Conservation (phyloP, 805 yeast species). For the Saccharomycopsis guyanensis region DNA sequence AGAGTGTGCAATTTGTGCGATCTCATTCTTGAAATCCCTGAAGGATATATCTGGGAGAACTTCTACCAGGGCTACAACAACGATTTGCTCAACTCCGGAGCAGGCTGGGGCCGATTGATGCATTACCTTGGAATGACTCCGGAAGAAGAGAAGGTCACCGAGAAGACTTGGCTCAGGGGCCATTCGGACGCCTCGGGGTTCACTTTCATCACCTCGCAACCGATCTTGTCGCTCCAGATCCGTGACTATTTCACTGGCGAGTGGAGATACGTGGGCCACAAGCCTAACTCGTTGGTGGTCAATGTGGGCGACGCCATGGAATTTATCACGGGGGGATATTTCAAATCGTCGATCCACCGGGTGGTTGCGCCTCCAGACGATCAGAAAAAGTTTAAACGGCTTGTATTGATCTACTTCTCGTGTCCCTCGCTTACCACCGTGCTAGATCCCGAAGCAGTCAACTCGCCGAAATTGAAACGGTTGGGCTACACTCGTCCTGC, state of each 20-base stretch:
- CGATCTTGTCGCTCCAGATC: conserved; percentile 34
- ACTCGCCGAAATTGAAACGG: conserved; percentile 24
- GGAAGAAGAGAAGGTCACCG: conserved; percentile 28
- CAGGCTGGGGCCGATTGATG: conserved; percentile 33
- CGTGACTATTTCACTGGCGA: conserved; percentile 30
- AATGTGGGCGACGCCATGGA: conserved; percentile 36
- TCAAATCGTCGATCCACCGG: conserved; percentile 30
- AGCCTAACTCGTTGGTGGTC: conserved; percentile 33
- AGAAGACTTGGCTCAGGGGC: conserved; percentile 37
- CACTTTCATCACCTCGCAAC: conserved; percentile 34
- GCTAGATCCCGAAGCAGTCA: conserved; percentile 28
- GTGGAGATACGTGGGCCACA: conserved; percentile 34
- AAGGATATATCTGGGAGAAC: conserved; percentile 33
- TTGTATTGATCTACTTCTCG: conserved; percentile 28
- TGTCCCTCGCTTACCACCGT: conserved; percentile 26
- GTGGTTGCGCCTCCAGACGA: conserved; percentile 30
- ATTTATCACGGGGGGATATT: conserved; percentile 31
- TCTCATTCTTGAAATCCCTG: conserved; percentile 37
- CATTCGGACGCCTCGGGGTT: conserved; percentile 35
- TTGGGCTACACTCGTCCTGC: conserved; percentile 27
- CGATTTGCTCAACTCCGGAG: conserved; percentile 31
- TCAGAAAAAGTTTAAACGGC: conserved; percentile 25
- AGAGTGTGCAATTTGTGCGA: conserved; percentile 35
- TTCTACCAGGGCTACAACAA: conserved; percentile 30
- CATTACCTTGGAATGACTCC: conserved; percentile 30